Evolutionary conservation across 2,329 filamentous ascomycete genomes (phyloP).

Genomic region (Nemania sp.): DNA sequence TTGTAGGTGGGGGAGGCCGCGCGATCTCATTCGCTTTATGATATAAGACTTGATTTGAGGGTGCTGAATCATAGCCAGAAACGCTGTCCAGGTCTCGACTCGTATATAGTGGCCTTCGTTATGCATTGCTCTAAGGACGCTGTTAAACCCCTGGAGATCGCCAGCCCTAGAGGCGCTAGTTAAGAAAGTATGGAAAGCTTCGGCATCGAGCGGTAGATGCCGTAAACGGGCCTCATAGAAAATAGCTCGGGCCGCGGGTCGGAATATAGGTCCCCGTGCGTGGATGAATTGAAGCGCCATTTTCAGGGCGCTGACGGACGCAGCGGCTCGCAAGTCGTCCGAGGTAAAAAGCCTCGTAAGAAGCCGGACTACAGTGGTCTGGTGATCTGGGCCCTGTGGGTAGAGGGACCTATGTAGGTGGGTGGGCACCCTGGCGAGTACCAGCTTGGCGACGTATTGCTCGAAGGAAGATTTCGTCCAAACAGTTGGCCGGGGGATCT

Average conservation of each 20-base stretch:
- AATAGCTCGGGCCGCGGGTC: slow-evolving; percentile 42
- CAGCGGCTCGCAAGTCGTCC: slow-evolving; percentile 36
- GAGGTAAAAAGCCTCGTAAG: slow-evolving; percentile 46
- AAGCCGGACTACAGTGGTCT: slow-evolving; percentile 46
- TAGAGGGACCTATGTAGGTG: slow-evolving; percentile 45
- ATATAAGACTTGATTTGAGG: slow-evolving; percentile 59
- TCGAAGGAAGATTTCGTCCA: slow-evolving; percentile 49
- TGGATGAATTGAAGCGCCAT: slow-evolving; percentile 47
- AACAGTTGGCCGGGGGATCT: slow-evolving; percentile 42
- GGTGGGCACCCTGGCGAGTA: slow-evolving; percentile 44
- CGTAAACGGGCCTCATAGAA: slow-evolving; percentile 41
- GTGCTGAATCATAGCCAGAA: slow-evolving; percentile 56
- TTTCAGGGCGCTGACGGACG: slow-evolving; percentile 47
- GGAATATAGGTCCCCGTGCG: slow-evolving; percentile 40
- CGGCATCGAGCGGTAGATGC: slow-evolving; percentile 45
- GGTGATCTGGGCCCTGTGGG: slow-evolving; percentile 41
- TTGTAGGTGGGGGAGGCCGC: slow-evolving; percentile 41
- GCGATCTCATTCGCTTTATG: slow-evolving; percentile 52
- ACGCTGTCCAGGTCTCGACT: slow-evolving; percentile 45
- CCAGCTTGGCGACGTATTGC: slow-evolving; percentile 47
- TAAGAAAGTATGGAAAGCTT: slow-evolving; percentile 46
- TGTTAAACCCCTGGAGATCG: slow-evolving; percentile 47
- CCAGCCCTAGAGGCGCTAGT: slow-evolving; percentile 42
- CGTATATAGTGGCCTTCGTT: slow-evolving; percentile 43
- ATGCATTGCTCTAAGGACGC: slow-evolving; percentile 46